Evolutionary conservation across 345 rosid genomes (phyloP), one percentile per base, ranked within the genome.

Genomic region (Euphorbia pulcherrima): DNA sequence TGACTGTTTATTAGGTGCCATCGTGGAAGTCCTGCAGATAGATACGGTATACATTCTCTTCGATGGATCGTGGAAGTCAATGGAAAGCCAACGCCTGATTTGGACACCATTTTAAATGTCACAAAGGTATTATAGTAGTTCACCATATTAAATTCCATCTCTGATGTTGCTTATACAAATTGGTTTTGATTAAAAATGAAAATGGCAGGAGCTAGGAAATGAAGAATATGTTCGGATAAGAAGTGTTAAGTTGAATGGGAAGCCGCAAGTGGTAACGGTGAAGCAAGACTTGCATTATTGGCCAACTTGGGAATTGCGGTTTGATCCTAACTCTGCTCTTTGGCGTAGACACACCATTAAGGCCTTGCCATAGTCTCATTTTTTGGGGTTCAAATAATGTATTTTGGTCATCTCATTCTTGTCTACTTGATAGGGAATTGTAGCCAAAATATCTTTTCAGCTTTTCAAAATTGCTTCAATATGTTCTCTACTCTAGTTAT

Each of bases 41-140:
- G 95, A 68, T 90, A 94, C 74, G 97, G 96, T 52, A 81, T 94
- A 27, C 88, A 81, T 68, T 88, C 97, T 70, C 88, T 85, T 67
- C 95, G 88, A 54, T 94, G 99, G 99, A 94, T 94, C 30, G 92
- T 94, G 65, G 96, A 90, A 81, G 81, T 94, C 35, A 94, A 89
- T 50, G 99, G 99, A 67, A 89, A 87, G 79, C 83, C 70, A 0
- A 91, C 92, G 58, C 92, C 97, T 52, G 82, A 89, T 82, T 72
- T 94, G 69, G 92, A 94, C 66, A 86, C 95, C 44, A 86, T 94
- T 37, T 77, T 83, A 56, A 79, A 63, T 10, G 90, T 86, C 27
- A 82, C 92, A 10, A 91, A 86, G 99, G 99, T 93, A 80, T 2
- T 93, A 80, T 2, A 23, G 29, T 33, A 24, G 1, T 61, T 28